Base-by-base conservation (phyloP, 768 basidiomycete genomes). In the Phaeotremella skinneri region DNA sequence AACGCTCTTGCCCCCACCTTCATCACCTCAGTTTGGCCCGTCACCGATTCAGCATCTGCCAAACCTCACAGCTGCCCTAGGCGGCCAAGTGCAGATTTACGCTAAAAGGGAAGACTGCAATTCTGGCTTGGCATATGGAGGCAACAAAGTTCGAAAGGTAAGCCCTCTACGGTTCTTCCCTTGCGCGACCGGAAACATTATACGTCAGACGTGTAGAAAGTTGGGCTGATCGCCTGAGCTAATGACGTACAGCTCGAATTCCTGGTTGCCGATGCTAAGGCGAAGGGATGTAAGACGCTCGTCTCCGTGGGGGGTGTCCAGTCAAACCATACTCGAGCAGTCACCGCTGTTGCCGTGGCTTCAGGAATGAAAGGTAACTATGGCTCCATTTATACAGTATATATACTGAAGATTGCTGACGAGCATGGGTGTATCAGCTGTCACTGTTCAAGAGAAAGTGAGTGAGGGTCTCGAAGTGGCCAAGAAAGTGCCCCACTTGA, bases 61-160 rank as follows among this genome's bases (percentile, higher is more conserved):
- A 21, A 55, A 59, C 6, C 37, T 70, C 26, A 63, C 63, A 17
- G 52, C 43, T 20, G 26, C 27, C 13, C 56, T 70, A 13, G 66
- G 68, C 21, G 68, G 63, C 7, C 21, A 65, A 32, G 68, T 67
- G 17, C 56, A 54, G 21, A 61, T 70, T 26, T 67, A 57, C 30
- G 68, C 68, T 0, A 70, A 70, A 55, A 43, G 68, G 41, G 68
- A 70, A 26, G 68, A 70, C 39, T 62, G 60, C 58, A 70, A 70
- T 51, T 67, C 65, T 11, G 64, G 64, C 20, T 53, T 70, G 14
- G 68, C 68, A 27, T 65, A 62, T 52, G 68, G 68, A 21, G 68
- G 68, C 23, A 70, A 70, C 51, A 70, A 70, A 45, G 66, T 67
- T 45, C 55, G 66, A 45, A 64, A 64, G 62, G 60, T 60, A 58